Evolutionary conservation across 495 filamentous ascomycete species (phyloP).

Genomic region (Cercophora newfieldiana): DNA sequence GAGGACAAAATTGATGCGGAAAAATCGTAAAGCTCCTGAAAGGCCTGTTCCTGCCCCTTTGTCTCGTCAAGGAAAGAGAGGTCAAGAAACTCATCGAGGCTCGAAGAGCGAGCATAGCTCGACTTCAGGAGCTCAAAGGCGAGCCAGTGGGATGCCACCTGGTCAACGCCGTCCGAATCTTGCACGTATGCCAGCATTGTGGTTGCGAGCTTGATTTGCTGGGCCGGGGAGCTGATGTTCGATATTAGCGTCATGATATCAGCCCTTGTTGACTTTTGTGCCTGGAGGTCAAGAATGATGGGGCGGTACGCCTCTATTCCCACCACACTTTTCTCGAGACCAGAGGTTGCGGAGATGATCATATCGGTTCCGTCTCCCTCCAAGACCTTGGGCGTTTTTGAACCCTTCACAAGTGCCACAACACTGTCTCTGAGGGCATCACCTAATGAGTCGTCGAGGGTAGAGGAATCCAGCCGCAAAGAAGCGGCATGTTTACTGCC

Average conservation of each 20-base stretch:
- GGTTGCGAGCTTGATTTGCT: conserved; percentile 51
- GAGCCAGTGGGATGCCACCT: conserved; percentile 80
- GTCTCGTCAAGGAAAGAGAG: conserved; percentile 41
- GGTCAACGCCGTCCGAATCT: conserved; percentile 52
- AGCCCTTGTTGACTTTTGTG: conserved; percentile 62
- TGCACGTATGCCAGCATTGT: conserved; percentile 61
- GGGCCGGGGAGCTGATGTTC: conserved; percentile 43
- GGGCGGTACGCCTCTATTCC: conserved; percentile 54
- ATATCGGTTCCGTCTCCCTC: conserved; percentile 20
- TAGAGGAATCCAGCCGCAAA: conserved; percentile 64
- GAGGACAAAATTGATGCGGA: conserved; percentile 64
- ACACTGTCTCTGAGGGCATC: conserved; percentile 64
- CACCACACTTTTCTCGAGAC: conserved; percentile 26
- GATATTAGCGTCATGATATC: conserved; percentile 50
- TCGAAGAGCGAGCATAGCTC: conserved; percentile 46
- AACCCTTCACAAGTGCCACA: conserved; percentile 41
- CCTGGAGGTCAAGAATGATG: conserved; percentile 62
- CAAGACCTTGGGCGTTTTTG: conserved; percentile 33
- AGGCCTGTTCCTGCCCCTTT: conserved; percentile 53
- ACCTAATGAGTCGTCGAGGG: conserved; percentile 68
- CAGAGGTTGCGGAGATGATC: conserved; percentile 27
- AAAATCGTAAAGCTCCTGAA: conserved; percentile 78
- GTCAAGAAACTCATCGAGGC: conserved; percentile 68
- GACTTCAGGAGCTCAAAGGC: conserved; percentile 68
- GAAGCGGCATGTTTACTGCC: conserved; percentile 68